These are phyloP conservation scores for Juglanconis juglandina DNA, from an alignment of 2,329 filamentous ascomycete genomes.

Conservation along the genomic window DNA sequence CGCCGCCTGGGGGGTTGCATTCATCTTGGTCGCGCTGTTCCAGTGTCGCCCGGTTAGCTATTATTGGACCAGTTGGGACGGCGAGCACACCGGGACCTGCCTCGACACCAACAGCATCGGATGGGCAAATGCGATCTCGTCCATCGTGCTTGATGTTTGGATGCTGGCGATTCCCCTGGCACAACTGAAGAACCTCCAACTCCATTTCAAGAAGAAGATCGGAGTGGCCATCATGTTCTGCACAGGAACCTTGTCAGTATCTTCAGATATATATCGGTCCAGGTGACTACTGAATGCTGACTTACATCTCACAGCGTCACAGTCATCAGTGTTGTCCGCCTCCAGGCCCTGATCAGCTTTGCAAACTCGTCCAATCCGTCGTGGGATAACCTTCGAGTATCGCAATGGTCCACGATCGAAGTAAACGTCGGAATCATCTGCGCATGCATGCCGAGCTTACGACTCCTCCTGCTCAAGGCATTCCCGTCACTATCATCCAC, in stretches of 20 bases:
- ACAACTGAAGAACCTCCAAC: conserved; percentile 36
- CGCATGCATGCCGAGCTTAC: conserved; percentile 30
- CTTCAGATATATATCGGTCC: not conserved
- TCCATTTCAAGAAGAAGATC: conserved; percentile 47
- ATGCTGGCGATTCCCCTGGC: conserved; percentile 42
- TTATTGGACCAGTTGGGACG: conserved; percentile 54
- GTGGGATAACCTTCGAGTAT: conserved; percentile 28
- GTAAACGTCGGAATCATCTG: conserved; percentile 33
- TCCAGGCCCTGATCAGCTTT: conserved; percentile 29
- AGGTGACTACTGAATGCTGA: not conserved
- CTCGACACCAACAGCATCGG: conserved; percentile 45
- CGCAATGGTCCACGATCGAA: conserved; percentile 33
- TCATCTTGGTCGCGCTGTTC: conserved; percentile 42
- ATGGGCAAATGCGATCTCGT: conserved; percentile 49
- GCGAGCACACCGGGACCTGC: conserved; percentile 44
- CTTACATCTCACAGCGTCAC: conserved; percentile 26
- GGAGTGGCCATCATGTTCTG: conserved; percentile 41
- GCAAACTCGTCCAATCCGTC: conserved; percentile 29
- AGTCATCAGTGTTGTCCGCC: conserved; percentile 30
- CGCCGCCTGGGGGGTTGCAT: conserved; percentile 32
- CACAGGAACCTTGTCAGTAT: conserved; percentile 37
- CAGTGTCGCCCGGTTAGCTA: conserved; percentile 49
- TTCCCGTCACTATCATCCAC: conserved; percentile 23
- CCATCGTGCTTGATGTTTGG: conserved; percentile 39
- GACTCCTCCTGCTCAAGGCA: conserved; percentile 27